phyloP scores from a whole-genome alignment of 1,284 basidiomycete genomes.

The Mycena citricolor region DNA sequence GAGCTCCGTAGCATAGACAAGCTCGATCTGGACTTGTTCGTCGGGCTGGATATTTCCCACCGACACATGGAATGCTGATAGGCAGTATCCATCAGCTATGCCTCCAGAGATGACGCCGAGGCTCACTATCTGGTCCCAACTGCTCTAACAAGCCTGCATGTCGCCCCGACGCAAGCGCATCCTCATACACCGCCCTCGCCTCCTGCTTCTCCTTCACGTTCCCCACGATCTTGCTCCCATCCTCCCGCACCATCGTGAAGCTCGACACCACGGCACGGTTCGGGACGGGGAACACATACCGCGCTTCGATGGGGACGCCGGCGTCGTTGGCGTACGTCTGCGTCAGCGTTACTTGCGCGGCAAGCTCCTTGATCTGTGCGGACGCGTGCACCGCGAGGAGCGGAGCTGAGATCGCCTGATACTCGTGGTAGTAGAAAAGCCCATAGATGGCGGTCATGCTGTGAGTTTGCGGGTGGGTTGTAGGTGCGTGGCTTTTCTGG shows the following conservation, averaged over 20 bases:
- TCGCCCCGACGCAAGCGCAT: slow-evolving; percentile 17
- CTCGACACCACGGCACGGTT: slow-evolving; percentile 20
- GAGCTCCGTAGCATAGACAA: slow-evolving; percentile 24
- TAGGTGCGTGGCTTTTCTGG: too few relatives aligned
- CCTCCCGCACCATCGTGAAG: slow-evolving; percentile 19
- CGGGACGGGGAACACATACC: slow-evolving; percentile 24
- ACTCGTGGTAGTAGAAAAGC: slow-evolving; percentile 13
- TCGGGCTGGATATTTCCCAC: slow-evolving; percentile 21
- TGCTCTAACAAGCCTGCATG: slow-evolving; percentile 23
- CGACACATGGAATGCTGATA: slow-evolving; percentile 18
- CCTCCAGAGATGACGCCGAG: too few relatives aligned
- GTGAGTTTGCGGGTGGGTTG: too few relatives aligned
- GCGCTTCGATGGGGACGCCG: slow-evolving; percentile 14
- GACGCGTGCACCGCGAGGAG: slow-evolving; percentile 13
- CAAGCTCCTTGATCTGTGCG: slow-evolving; percentile 21
- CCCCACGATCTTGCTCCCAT: slow-evolving; percentile 19
- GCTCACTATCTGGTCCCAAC: too few relatives aligned
- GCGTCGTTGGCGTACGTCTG: slow-evolving; percentile 25
- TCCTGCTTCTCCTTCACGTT: slow-evolving; percentile 23
- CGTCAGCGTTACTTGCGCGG: slow-evolving; percentile 21
- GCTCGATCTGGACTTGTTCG: slow-evolving; percentile 21
- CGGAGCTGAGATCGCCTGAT: slow-evolving; percentile 7
- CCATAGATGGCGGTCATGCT: too few relatives aligned
- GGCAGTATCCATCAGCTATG: too few relatives aligned
- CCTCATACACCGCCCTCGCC: slow-evolving; percentile 18